Conservation (phyloP, 2,329 filamentous ascomycete species). For the Phaeophleospora eucalypticola region DNA sequence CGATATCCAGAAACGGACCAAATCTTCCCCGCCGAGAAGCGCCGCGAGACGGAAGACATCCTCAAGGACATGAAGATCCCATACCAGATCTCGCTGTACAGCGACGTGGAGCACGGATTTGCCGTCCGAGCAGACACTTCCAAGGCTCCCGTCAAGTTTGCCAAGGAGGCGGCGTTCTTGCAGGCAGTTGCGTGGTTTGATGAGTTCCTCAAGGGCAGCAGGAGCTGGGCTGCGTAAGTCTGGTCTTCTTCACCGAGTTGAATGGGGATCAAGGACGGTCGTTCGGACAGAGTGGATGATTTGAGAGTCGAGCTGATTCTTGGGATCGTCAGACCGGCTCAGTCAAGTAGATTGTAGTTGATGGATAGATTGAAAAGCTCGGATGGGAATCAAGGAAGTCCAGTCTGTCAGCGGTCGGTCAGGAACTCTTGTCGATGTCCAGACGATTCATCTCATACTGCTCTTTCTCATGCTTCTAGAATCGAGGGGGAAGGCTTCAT, state of each 20-base stretch:
- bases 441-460: too few relatives aligned
- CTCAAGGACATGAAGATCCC: conserved; percentile 51
- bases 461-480: too few relatives aligned
- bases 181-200: conserved; percentile 78
- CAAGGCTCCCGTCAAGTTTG: conserved; percentile 58
- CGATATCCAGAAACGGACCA: conserved; percentile 51
- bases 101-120: conserved; percentile 70
- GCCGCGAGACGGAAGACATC: conserved; percentile 57
- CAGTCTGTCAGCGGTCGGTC: too few relatives aligned
- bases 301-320: too few relatives aligned
- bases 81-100: conserved; percentile 76
- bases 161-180: conserved; percentile 75
- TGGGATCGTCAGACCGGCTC: too few relatives aligned
- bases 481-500: too few relatives aligned
- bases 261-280: neutral
- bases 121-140: conserved; percentile 62
- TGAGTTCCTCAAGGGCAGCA: conserved; percentile 48
- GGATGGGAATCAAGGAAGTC: too few relatives aligned
- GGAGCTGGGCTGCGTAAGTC: conserved; percentile 7
- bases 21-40: conserved; percentile 55
- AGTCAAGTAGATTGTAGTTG: neutral
- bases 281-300: neutral
- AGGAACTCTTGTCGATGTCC: too few relatives aligned
- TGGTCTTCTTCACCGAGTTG: neutral
- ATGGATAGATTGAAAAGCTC: too few relatives aligned